Percentiles rank a stretch among this genome's conserved stretches.
Conservation (phyloP, 192 early-diverging fungal genomes). For the Linnemannia exigua region DNA sequence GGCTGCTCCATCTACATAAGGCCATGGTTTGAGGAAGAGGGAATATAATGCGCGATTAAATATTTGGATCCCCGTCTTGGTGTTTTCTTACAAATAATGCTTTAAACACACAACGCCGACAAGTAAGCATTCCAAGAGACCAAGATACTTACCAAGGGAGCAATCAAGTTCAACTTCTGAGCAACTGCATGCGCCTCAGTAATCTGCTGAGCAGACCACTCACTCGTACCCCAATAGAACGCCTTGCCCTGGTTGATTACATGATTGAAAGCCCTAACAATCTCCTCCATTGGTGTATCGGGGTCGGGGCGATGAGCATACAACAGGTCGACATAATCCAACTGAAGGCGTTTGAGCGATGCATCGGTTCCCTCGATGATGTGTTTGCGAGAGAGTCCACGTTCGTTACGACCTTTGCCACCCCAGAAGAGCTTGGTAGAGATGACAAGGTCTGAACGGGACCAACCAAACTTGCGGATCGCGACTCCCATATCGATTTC, state of each 20-base stretch:
- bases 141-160: slow-evolving; percentile 64
- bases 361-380: slow-evolving; percentile 85
- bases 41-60: background rate
- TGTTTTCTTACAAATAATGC: no score
- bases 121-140: background rate
- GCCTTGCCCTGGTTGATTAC: slow-evolving; percentile 85
- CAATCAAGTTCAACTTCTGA: slow-evolving; percentile 73
- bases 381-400: slow-evolving; percentile 88
- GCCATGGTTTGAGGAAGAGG: background rate
- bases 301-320: slow-evolving; percentile 86
- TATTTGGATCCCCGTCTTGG: background rate
- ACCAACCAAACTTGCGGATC: slow-evolving; percentile 80
- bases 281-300: slow-evolving; percentile 88
- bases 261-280: slow-evolving; percentile 87
- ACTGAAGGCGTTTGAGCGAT: slow-evolving; percentile 76
- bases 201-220: slow-evolving; percentile 87
- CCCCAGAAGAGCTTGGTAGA: slow-evolving; percentile 87
- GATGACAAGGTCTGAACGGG: slow-evolving; percentile 82
- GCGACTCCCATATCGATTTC: slow-evolving; percentile 85
- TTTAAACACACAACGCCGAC: background rate
- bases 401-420: slow-evolving; percentile 82
- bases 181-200: slow-evolving; percentile 82
- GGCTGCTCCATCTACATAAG: slow-evolving; percentile 71
- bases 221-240: slow-evolving; percentile 89
- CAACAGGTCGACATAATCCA: slow-evolving; percentile 84